Conservation (phyloP, 2,329 filamentous ascomycete species). For the Dactylonectria estremocensis region DNA sequence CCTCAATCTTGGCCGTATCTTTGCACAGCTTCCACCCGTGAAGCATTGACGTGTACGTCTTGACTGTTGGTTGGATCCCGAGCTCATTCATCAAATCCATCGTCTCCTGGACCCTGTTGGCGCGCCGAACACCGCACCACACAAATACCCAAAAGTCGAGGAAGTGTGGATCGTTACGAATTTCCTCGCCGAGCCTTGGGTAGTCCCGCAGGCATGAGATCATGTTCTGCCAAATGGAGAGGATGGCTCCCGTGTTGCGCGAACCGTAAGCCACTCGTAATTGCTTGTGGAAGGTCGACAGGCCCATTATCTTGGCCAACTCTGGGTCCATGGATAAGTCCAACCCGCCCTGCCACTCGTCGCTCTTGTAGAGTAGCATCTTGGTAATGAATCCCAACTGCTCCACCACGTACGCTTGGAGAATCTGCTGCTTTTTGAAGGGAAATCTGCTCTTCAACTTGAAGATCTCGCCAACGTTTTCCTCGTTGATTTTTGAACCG, state of each 20-base stretch:
- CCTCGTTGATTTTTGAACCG: slow-evolving; percentile 29
- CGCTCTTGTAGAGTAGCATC: slow-evolving; percentile 44
- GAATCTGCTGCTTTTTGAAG: slow-evolving; percentile 33
- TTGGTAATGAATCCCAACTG: slow-evolving; percentile 49
- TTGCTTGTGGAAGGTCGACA: slow-evolving; percentile 48
- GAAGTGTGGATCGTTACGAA: slow-evolving; percentile 54
- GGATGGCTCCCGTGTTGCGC: slow-evolving; percentile 49
- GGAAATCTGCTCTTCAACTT: slow-evolving; percentile 37
- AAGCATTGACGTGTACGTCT: slow-evolving; percentile 82
- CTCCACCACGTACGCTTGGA: slow-evolving; percentile 47
- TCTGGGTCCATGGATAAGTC: slow-evolving; percentile 18
- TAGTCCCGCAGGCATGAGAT: slow-evolving; percentile 43
- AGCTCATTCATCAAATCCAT: slow-evolving; percentile 61
- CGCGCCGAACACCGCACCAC: slow-evolving; percentile 55
- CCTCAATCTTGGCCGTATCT: slow-evolving; percentile 73
- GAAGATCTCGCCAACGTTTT: slow-evolving; percentile 41
- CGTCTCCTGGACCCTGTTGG: slow-evolving; percentile 52
- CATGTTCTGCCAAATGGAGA: slow-evolving; percentile 54
- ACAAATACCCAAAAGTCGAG: slow-evolving; percentile 60
- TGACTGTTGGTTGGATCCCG: slow-evolving; percentile 71
- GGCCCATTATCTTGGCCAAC: slow-evolving; percentile 15
- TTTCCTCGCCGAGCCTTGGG: slow-evolving; percentile 43
- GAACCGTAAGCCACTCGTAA: slow-evolving; percentile 49
- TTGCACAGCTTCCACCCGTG: slow-evolving; percentile 75
- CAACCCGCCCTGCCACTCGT: slow-evolving; percentile 40